Base-by-base conservation (phyloP, 352 stramenopile genomes). In the Phytophthora melonis region DNA sequence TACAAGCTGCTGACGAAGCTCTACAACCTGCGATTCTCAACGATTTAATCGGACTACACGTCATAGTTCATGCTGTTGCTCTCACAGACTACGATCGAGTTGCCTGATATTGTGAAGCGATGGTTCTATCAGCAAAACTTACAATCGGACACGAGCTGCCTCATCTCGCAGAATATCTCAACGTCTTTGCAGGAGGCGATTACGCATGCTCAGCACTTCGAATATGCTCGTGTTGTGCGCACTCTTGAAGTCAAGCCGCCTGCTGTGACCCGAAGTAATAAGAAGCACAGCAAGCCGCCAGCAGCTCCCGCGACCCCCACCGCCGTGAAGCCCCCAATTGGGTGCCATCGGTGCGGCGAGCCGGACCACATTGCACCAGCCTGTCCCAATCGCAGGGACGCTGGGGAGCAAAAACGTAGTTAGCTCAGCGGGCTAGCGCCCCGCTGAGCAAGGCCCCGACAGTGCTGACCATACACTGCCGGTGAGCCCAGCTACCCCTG, bases 351-450 rank as follows among this genome's bases (percentile, higher is more conserved):
- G 3, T 53, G 45, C 45, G 45, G 45, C 1, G 45, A 27, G 45
- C n/a, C 45, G 5, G 45, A 5, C 45, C 45, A 53, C n/a, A 53
- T 53, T 53, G 45, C n/a, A 53, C 45, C 45, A 53, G 45, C 45
- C n/a, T 18, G 45, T 53, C 45, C 45, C 45, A 25, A 53, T 53
- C 45, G 45, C n/a, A n/a, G 45, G 45, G 27, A 0, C n/a, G 5
- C n/a, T 25, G 45, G 45, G n/a, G 5, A 27, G 45, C 45, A 25
- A 53, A 53, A 53, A 53, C 27, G n/a, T 16, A 27, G n/a, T 53
- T 53, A 53, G 45, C 45, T 53, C 45, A 53, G 45, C 45, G 45
- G 45, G 45, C 45, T 53, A n/a, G 45, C 45, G 45, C 45, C 45
- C 45, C 45, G 45, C 45, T 53, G n/a, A 53, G 8, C 45, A 53